A percentile compares a stretch with the other conserved stretches of the same genome.
These are phyloP conservation scores for Botryotinia globosa DNA, from an alignment of 2,329 filamentous ascomycete species.

Conservation along the genomic window DNA sequence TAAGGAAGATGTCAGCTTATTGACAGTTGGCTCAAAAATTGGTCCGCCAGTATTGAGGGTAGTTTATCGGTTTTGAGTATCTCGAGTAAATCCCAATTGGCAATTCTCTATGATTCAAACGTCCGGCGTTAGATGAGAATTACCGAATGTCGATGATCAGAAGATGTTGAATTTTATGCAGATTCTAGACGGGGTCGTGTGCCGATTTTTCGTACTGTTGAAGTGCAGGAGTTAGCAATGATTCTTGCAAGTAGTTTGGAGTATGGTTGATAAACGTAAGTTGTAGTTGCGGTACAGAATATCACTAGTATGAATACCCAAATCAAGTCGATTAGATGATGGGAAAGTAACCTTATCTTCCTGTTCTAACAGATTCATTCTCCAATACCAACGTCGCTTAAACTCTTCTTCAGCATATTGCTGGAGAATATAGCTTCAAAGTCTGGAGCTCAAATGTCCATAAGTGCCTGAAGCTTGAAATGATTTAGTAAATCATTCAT, in stretches of 20 bases:
- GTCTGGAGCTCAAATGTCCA: too few relatives aligned
- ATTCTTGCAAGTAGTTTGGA: not conserved
- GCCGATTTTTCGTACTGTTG: not conserved
- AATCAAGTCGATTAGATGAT: not conserved
- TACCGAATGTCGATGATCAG: not conserved
- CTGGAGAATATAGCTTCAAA: not conserved
- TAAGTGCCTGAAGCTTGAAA: too few relatives aligned
- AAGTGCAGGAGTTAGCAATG: not conserved
- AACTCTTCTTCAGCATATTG: not conserved
- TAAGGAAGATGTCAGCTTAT: not conserved
- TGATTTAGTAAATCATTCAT: too few relatives aligned
- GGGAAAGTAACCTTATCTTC: not conserved
- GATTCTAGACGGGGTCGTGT: not conserved
- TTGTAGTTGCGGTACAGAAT: not conserved
- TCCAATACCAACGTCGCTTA: not conserved
- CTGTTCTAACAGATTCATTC: not conserved
- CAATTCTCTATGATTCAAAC: too few relatives aligned
- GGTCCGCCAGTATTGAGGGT: not conserved
- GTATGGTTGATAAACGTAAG: not conserved
- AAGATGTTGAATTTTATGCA: not conserved
- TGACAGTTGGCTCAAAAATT: not conserved
- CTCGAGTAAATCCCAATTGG: not conserved
- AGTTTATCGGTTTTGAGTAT: not conserved
- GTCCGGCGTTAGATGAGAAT: too few relatives aligned
- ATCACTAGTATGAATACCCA: not conserved